Evolutionary conservation across 768 basidiomycete genomes (phyloP), one percentile per base, ranked within the genome.

Genomic region (Boletus huronensis): DNA sequence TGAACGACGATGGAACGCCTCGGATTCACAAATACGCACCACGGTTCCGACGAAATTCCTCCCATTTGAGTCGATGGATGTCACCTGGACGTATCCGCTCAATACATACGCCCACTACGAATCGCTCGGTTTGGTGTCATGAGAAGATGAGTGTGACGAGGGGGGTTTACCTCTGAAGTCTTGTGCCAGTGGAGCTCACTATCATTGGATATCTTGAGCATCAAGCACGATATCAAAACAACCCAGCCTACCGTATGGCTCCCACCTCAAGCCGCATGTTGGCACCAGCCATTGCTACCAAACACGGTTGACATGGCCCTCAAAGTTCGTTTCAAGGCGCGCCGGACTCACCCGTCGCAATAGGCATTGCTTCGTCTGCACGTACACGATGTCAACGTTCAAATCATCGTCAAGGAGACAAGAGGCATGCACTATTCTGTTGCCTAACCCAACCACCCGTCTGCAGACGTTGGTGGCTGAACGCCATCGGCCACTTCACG

Each of bases 401-500:
- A 10, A 26, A 8, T 5, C 7, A 28, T 17, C 29, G 8, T 31
- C 6, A 32, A 45, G 3, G 11, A 31, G 25, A 48, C 3, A 4
- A 34, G 39, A 36, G 0, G 14, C 6, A 59, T 74, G 40, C 14
- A 78, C 83, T 59, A 55, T 82, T 85, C 65, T 83, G 75, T 58
- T 82, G 75, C 32, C 82, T 74, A 14, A 81, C 78, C 83, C 83
- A 85, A 0, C 84, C 84, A 14, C 83, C 83, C 10, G 76, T 73
- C 46, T 76, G 75, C 16, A 85, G 58, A 25, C 81, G 79, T 58
- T 77, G 81, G 58, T 81, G 81, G 54, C 82, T 82, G 25, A 82
- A 62, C 29, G 77, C 72, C 41, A 42, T 26, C 25, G 26, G 77
- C 84, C 83, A 85, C 59, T 84, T 85, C 49, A 71, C 71, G 53